Evolutionary conservation across 1,139 yeast species (phyloP).

Genomic region (Candida dubliniensis): DNA sequence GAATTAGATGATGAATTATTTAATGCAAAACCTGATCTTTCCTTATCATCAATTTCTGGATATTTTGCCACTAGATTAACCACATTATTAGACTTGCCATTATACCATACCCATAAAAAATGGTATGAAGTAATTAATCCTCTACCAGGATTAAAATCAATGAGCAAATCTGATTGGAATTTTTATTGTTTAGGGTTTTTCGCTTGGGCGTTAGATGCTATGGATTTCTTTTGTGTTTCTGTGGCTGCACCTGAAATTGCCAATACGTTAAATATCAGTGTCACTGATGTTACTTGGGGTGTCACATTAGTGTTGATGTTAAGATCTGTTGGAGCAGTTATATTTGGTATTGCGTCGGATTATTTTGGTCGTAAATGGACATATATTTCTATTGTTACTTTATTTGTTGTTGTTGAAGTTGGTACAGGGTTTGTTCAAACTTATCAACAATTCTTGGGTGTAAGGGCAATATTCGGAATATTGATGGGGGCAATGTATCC

Average conservation of each 20-base stretch:
- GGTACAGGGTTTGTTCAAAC: slow-evolving; percentile 73
- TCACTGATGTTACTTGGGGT: slow-evolving; percentile 72
- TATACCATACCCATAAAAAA: slow-evolving; percentile 12
- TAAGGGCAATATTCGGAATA: slow-evolving; percentile 43
- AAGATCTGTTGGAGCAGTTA: slow-evolving; percentile 73
- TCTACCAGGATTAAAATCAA: slow-evolving; percentile 29
- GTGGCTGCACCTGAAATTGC: slow-evolving; percentile 61
- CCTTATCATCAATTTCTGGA: slow-evolving; percentile 20
- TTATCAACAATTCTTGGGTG: slow-evolving; percentile 64
- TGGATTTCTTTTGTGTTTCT: slow-evolving; percentile 73
- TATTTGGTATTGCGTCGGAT: slow-evolving; percentile 69
- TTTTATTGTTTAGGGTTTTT: slow-evolving; percentile 62
- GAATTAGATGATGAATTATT: slow-evolving; percentile 15
- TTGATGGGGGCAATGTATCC: slow-evolving; percentile 44
- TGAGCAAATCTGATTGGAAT: slow-evolving; percentile 45
- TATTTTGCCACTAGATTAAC: slow-evolving; percentile 31
- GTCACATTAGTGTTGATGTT: slow-evolving; percentile 77
- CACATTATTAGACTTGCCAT: slow-evolving; percentile 23
- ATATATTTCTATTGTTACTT: slow-evolving; percentile 49
- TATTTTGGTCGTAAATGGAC: slow-evolving; percentile 76
- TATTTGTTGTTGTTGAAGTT: slow-evolving; percentile 61
- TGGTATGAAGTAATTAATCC: slow-evolving; percentile 31
- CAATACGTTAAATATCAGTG: slow-evolving; percentile 44
- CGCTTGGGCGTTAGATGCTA: slow-evolving; percentile 81
- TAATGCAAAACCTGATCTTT: slow-evolving; percentile 28